Evolutionary conservation across 805 yeast species (phyloP).

Genomic region (Saturnispora diversa): DNA sequence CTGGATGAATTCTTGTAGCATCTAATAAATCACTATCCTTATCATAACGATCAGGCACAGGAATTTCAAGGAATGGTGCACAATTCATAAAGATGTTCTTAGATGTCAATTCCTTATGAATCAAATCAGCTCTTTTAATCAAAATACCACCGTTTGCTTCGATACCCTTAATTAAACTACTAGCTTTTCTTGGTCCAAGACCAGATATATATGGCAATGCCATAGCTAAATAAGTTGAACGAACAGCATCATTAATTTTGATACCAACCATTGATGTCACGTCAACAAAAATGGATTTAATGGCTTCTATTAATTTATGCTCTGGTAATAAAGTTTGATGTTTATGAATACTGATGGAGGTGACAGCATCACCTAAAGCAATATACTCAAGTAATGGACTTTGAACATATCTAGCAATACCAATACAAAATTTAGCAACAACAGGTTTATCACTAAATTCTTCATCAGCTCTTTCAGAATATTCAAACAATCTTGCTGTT

Average conservation of each 20-base stretch:
- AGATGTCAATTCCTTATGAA: slow-evolving; percentile 70
- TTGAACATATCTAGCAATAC: slow-evolving; percentile 85
- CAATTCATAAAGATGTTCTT: slow-evolving; percentile 84
- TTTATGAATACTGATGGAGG: slow-evolving; percentile 55
- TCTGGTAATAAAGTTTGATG: slow-evolving; percentile 64
- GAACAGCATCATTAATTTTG: slow-evolving; percentile 82
- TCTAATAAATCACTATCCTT: slow-evolving; percentile 77
- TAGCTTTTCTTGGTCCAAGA: slow-evolving; percentile 90
- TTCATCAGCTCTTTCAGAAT: slow-evolving; percentile 60
- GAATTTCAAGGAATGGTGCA: slow-evolving; percentile 81
- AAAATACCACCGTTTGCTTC: slow-evolving; percentile 60
- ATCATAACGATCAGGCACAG: slow-evolving; percentile 45
- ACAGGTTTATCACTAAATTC: slow-evolving; percentile 84
- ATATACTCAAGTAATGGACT: slow-evolving; percentile 90
- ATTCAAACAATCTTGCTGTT: slow-evolving; percentile 81
- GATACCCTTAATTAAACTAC: slow-evolving; percentile 75
- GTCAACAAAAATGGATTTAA: slow-evolving; percentile 82
- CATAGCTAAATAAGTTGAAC: slow-evolving; percentile 63
- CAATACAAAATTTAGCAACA: slow-evolving; percentile 75
- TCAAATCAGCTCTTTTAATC: slow-evolving; percentile 67
- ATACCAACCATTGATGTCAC: slow-evolving; percentile 87
- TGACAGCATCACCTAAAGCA: slow-evolving; percentile 65
- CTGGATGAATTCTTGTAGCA: slow-evolving; percentile 95
- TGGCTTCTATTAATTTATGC: slow-evolving; percentile 54
- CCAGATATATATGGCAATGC: slow-evolving; percentile 79